Evolutionary conservation across 1,139 yeast genomes (phyloP).

Genomic region (Yamadazyma dushanensis): DNA sequence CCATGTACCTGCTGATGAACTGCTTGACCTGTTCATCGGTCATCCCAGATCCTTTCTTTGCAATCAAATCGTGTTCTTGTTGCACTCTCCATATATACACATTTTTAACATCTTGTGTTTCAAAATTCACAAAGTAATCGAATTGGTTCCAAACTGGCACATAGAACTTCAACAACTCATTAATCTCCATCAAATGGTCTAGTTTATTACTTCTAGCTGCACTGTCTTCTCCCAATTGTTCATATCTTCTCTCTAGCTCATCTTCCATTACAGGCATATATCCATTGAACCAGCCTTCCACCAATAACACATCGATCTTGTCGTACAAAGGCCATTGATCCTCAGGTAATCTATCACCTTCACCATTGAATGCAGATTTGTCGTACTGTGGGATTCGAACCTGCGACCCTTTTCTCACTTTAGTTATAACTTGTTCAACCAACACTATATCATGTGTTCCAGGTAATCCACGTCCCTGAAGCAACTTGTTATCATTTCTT

Average conservation of each 20-base stretch:
- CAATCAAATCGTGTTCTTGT: constrained; percentile 74
- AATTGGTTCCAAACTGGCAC: constrained; percentile 56
- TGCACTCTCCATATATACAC: constrained; percentile 81
- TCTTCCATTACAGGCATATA: constrained; percentile 45
- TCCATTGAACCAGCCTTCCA: constrained; percentile 97
- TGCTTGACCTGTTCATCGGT: constrained; percentile 60
- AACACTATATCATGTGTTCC: constrained; percentile 80
- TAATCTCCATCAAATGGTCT: constrained; percentile 42
- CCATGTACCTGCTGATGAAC: constrained; percentile 86
- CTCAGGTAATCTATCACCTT: constrained; percentile 66
- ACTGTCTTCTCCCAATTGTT: constrained; percentile 19
- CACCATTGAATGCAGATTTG: constrained; percentile 69
- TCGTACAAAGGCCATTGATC: constrained; percentile 33
- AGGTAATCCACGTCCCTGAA: constrained; percentile 85
- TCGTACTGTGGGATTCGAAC: constrained; percentile 70
- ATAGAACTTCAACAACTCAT: constrained; percentile 51
- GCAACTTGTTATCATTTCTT: constrained; percentile 44
- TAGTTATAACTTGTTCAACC: constrained; percentile 12
- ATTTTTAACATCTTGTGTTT: constrained; percentile 57
- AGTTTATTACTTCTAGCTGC: constrained; percentile 24
- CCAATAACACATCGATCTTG: constrained; percentile 59
- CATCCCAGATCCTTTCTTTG: constrained; percentile 70
- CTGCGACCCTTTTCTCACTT: constrained; percentile 14
- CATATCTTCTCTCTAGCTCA: constrained; percentile 23
- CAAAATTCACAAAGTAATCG: constrained; percentile 58